Evolutionary conservation across 1,139 yeast species (phyloP).

Genomic region (Suhomyces bribrorum): DNA sequence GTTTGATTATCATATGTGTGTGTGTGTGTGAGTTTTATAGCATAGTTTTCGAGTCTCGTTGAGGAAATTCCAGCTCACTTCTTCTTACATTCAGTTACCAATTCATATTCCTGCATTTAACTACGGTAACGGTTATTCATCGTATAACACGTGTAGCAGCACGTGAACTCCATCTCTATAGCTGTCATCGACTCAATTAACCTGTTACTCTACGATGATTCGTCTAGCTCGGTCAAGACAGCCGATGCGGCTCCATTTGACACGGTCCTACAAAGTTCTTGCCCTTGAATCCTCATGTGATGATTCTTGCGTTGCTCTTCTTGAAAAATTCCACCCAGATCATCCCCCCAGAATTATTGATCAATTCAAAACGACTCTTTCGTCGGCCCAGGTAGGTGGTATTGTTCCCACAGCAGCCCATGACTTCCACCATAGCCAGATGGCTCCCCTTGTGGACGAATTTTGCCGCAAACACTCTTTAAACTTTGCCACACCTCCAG

Average conservation of each 20-base stretch:
- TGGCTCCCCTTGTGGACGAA: constrained; percentile 42
- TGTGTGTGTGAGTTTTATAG: no score
- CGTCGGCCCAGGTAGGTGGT: constrained; percentile 74
- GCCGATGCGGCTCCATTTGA: not conserved
- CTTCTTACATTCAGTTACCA: no score
- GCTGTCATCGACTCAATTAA: not conserved
- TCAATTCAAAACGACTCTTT: constrained; percentile 65
- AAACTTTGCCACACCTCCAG: constrained; percentile 49
- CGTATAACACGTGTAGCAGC: no score
- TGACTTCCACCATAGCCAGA: constrained; percentile 64
- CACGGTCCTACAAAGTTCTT: constrained; percentile 56
- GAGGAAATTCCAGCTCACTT: no score
- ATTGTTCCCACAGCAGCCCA: constrained; percentile 87
- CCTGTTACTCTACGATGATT: not conserved
- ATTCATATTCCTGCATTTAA: no score
- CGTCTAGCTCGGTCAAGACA: not conserved
- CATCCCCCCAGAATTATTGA: constrained; percentile 54
- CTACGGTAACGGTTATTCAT: no score
- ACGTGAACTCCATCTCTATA: no score
- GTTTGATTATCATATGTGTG: no score
- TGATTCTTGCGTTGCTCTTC: constrained; percentile 84
- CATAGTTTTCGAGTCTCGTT: no score
- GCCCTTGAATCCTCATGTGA: constrained; percentile 96
- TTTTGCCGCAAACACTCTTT: constrained; percentile 31
- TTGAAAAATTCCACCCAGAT: constrained; percentile 46